Evolutionary conservation across 2,329 filamentous ascomycete genomes (phyloP).

Genomic region (Ophiocordyceps robertsii): DNA sequence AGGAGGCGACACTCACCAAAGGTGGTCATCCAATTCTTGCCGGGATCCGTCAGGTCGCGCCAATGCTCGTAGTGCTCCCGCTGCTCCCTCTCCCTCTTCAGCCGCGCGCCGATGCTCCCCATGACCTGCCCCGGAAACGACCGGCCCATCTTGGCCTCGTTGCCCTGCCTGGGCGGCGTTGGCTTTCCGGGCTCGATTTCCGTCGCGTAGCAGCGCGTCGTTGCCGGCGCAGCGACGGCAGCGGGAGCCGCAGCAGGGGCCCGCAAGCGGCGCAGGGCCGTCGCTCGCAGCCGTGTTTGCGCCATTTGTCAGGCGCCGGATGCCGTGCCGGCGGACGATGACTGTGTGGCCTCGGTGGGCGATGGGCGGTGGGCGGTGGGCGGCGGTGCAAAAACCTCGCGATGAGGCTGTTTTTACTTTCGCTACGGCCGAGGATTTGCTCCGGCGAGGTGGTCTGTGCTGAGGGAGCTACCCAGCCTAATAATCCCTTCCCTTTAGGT

Average conservation of each 20-base stretch:
- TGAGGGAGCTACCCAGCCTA: too few relatives aligned
- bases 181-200: constrained; percentile 21
- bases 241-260: not conserved
- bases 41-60: constrained; percentile 24
- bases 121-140: constrained; percentile 47
- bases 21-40: constrained; percentile 36
- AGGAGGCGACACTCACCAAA: constrained; percentile 30
- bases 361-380: too few relatives aligned
- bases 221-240: constrained; percentile 9
- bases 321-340: not conserved
- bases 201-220: constrained; percentile 18
- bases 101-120: constrained; percentile 40
- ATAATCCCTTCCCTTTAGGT: too few relatives aligned
- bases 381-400: too few relatives aligned
- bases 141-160: constrained; percentile 23
- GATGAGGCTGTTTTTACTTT: too few relatives aligned
- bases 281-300: constrained; percentile 19
- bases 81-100: constrained; percentile 41
- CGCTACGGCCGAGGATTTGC: too few relatives aligned
- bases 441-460: too few relatives aligned
- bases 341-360: too few relatives aligned
- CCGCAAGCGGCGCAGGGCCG: constrained; percentile 15
- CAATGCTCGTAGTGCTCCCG: constrained; percentile 33
- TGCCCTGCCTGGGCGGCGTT: constrained; percentile 16
- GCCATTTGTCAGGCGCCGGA: not conserved